A percentile compares a stretch with the other conserved stretches of the same genome.
Conservation (phyloP, 108 stramenopile genomes). For the Fragilaria radians region DNA sequence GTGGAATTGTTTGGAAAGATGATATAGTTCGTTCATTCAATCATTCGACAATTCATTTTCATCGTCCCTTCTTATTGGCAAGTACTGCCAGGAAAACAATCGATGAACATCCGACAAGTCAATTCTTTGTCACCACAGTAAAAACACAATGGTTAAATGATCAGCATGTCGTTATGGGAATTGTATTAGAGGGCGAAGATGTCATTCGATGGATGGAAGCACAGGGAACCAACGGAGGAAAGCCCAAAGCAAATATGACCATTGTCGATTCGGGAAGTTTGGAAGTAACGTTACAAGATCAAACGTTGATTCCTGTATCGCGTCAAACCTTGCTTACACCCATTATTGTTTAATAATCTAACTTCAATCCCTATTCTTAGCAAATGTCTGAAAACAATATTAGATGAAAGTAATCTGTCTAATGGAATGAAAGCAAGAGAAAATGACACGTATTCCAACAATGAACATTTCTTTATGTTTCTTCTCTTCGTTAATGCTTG, state of each 20-base stretch:
- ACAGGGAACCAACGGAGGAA: constrained; percentile 66
- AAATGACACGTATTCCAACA: too few relatives aligned
- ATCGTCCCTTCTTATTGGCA: constrained; percentile 67
- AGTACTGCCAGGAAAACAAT: constrained; percentile 67
- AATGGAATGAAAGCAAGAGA: too few relatives aligned
- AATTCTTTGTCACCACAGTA: constrained; percentile 86
- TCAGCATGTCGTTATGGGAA: constrained; percentile 74
- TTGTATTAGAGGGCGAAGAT: constrained; percentile 59
- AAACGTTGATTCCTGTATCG: too few relatives aligned
- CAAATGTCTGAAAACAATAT: too few relatives aligned
- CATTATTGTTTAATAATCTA: too few relatives aligned
- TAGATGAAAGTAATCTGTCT: too few relatives aligned
- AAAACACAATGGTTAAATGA: constrained; percentile 89
- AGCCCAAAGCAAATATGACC: constrained; percentile 37
- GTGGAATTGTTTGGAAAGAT: constrained; percentile 86
- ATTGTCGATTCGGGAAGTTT: constrained; percentile 78
- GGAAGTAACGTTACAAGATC: constrained; percentile 3
- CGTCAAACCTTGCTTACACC: too few relatives aligned
- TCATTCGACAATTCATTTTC: constrained; percentile 82
- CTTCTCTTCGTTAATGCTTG: too few relatives aligned
- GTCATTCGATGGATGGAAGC: constrained; percentile 59
- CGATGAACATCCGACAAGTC: constrained; percentile 72
- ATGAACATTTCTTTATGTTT: too few relatives aligned
- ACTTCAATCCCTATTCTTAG: too few relatives aligned
- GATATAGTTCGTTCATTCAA: constrained; percentile 87